These are phyloP conservation scores for Gliomastix tumulicola DNA, from an alignment of 2,329 filamentous ascomycete genomes.

Conservation along the genomic window DNA sequence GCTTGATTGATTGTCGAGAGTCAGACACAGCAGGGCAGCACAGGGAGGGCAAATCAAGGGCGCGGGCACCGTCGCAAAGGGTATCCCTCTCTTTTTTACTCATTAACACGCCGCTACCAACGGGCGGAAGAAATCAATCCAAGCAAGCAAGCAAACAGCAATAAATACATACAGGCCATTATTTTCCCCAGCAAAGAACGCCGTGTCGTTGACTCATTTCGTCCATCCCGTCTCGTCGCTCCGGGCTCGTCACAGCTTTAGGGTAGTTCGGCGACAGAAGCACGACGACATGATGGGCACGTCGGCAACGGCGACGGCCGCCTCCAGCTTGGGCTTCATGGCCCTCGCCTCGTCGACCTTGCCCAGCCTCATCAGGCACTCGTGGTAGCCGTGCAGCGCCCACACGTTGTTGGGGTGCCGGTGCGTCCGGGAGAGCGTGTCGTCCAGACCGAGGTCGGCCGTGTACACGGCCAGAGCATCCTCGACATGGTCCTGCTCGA, in stretches of 20 bases:
- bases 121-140: too few relatives aligned
- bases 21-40: too few relatives aligned
- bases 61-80: too few relatives aligned
- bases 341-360: slow-evolving; percentile 1
- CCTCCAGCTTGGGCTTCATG: slow-evolving; percentile 32
- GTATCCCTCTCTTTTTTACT: too few relatives aligned
- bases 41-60: too few relatives aligned
- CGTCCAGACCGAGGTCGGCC: slow-evolving; percentile 53
- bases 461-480: slow-evolving; percentile 51
- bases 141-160: too few relatives aligned
- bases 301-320: slow-evolving; percentile 48
- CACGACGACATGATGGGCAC: slow-evolving; percentile 51
- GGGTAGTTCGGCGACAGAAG: slow-evolving; percentile 30
- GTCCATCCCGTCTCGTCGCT: too few relatives aligned
- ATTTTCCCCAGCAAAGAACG: too few relatives aligned
- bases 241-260: not conserved
- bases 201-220: too few relatives aligned
- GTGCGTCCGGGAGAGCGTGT: slow-evolving; percentile 54
- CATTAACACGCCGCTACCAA: too few relatives aligned
- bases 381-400: slow-evolving; percentile 66
- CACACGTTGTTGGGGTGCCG: slow-evolving; percentile 70
- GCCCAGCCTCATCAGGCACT: slow-evolving; percentile 52
- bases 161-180: too few relatives aligned
- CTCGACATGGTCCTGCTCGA: slow-evolving; percentile 56
- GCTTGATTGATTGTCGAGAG: too few relatives aligned